phyloP scores from a whole-genome alignment of 2,329 filamentous ascomycete species.

The Sphaceloma murrayae region DNA sequence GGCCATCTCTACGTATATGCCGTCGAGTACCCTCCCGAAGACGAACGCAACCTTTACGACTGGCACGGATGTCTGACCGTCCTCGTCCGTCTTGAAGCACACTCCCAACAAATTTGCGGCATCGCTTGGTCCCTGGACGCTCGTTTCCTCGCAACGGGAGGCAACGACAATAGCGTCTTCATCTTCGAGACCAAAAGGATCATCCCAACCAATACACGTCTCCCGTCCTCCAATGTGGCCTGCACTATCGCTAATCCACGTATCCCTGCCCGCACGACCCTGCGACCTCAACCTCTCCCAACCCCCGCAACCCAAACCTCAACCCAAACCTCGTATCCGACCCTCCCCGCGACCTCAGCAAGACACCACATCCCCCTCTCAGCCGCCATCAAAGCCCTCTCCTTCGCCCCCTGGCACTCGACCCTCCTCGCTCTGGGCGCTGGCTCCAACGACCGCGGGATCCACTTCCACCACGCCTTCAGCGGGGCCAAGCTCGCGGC shows the following conservation, averaged over 20 bases:
- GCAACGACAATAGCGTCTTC: slow-evolving; percentile 84
- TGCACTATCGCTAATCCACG: slow-evolving; percentile 20
- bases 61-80: slow-evolving; percentile 74
- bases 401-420: slow-evolving; percentile 90
- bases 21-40: slow-evolving; percentile 63
- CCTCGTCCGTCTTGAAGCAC: slow-evolving; percentile 64
- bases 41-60: slow-evolving; percentile 55
- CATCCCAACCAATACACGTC: slow-evolving; percentile 15
- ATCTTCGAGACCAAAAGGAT: slow-evolving; percentile 64
- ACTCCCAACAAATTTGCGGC: slow-evolving; percentile 85
- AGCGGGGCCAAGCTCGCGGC: slow-evolving; percentile 78
- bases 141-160: slow-evolving; percentile 70
- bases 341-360: slow-evolving; percentile 34
- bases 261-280: slow-evolving; percentile 9
- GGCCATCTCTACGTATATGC: slow-evolving; percentile 82
- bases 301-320: slow-evolving; percentile 24
- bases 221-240: slow-evolving; percentile 18
- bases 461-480: slow-evolving; percentile 86
- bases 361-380: slow-evolving; percentile 68
- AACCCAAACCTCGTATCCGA: slow-evolving; percentile 25
- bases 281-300: background rate
- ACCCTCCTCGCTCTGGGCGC: slow-evolving; percentile 83
- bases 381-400: slow-evolving; percentile 91
- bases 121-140: slow-evolving; percentile 78
- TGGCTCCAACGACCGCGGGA: slow-evolving; percentile 87